phyloP scores from a whole-genome alignment of 2,329 filamentous ascomycete species.

The Ophiocordyceps camponoti-saundersi region DNA sequence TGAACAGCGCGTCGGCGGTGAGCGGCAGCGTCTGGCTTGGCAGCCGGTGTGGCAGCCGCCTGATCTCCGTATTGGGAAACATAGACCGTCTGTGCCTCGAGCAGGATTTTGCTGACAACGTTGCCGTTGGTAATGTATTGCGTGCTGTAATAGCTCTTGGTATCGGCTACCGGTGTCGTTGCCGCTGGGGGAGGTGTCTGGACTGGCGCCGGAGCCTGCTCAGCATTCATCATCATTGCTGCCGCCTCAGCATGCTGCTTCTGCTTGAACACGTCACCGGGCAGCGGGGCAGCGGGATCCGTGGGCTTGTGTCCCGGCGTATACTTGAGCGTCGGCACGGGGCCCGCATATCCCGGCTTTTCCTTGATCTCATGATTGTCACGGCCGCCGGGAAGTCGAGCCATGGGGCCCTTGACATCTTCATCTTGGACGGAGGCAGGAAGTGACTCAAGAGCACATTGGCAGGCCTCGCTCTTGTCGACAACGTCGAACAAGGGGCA shows the following conservation, averaged over 20 bases:
- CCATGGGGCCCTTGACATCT: conserved; percentile 35
- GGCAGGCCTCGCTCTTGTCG: conserved; percentile 32
- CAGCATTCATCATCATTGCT: not conserved
- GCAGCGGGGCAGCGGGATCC: conserved; percentile 16
- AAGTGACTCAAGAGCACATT: conserved; percentile 43
- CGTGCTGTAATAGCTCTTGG: conserved; percentile 26
- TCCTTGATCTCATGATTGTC: conserved; percentile 6
- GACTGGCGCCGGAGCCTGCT: conserved; percentile 1
- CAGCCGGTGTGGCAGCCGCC: conserved; percentile 20
- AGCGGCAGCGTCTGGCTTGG: conserved; percentile 3
- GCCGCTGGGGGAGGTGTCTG: conserved; percentile 3
- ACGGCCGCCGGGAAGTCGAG: conserved; percentile 43
- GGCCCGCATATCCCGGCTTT: not conserved
- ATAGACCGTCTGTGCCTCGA: conserved; percentile 36
- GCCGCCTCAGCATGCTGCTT: conserved; percentile 2
- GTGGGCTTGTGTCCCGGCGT: conserved; percentile 16
- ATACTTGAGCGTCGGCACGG: conserved; percentile 12
- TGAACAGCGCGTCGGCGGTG: conserved; percentile 13
- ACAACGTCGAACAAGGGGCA: conserved; percentile 64
- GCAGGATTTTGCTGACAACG: conserved; percentile 37
- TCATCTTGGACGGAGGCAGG: conserved; percentile 40
- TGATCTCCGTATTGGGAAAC: conserved; percentile 26
- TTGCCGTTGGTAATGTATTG: conserved; percentile 32
- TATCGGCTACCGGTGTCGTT: conserved; percentile 6
- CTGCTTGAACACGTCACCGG: conserved; percentile 26